phyloP scores from a whole-genome alignment of 1,284 basidiomycete species.

The Sanguinoderma infundibulare region DNA sequence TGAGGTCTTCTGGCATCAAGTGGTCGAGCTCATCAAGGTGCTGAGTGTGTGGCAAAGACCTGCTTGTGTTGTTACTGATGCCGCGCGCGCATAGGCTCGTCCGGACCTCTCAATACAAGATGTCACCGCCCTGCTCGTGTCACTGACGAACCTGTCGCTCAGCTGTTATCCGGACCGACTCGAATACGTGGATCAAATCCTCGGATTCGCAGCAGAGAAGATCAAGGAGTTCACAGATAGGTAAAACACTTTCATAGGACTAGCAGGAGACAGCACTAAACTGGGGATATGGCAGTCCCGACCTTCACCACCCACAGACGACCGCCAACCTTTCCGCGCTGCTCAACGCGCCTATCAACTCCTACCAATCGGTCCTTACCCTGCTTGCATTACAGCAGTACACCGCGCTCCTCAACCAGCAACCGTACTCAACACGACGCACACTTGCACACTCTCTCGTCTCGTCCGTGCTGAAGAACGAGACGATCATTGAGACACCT shows the following conservation, averaged over 20 bases:
- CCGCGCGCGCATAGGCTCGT: slow-evolving; percentile 64
- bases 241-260: slow-evolving; percentile 46
- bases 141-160: slow-evolving; percentile 89
- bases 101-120: slow-evolving; percentile 96
- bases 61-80: slow-evolving; percentile 3
- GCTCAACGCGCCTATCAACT: slow-evolving; percentile 90
- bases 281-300: slow-evolving; percentile 57
- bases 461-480: slow-evolving; percentile 92
- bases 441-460: slow-evolving; percentile 92
- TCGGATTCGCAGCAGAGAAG: slow-evolving; percentile 87
- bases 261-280: neutral
- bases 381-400: slow-evolving; percentile 92
- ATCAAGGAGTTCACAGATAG: slow-evolving; percentile 83
- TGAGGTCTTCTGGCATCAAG: slow-evolving; percentile 97
- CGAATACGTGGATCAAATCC: slow-evolving; percentile 94
- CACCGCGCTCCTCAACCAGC: slow-evolving; percentile 77
- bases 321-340: slow-evolving; percentile 88
- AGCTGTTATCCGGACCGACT: slow-evolving; percentile 95
- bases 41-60: slow-evolving; percentile 15
- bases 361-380: slow-evolving; percentile 92
- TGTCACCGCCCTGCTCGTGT: slow-evolving; percentile 92
- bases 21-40: slow-evolving; percentile 97
- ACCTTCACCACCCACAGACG: slow-evolving; percentile 86
- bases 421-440: slow-evolving; percentile 87
- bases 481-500: slow-evolving; percentile 88